phyloP scores from a whole-genome alignment of 768 basidiomycete species.

The Termitomyces sp. region DNA sequence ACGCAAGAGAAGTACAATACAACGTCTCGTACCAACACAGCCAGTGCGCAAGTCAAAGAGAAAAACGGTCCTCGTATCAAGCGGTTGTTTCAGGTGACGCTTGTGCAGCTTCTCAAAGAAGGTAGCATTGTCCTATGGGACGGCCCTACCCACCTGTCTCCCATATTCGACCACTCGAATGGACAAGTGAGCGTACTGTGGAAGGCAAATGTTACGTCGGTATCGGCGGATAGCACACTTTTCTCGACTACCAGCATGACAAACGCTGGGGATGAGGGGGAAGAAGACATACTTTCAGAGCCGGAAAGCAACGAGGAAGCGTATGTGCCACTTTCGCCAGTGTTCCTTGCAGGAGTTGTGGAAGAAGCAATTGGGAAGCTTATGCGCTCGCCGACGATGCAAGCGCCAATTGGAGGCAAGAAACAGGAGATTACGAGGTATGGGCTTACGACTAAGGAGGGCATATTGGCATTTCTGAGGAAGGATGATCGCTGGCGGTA shows the following conservation, averaged over 20 bases:
- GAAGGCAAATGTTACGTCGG: conserved; percentile 33
- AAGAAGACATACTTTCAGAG: conserved; percentile 52
- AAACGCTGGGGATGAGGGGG: conserved; percentile 28
- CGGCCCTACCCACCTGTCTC: conserved; percentile 43
- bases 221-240: conserved; percentile 26
- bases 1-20: conserved; percentile 2
- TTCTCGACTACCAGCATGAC: conserved; percentile 19
- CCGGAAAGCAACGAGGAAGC: conserved; percentile 57
- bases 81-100: conserved; percentile 61
- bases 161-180: conserved; percentile 7
- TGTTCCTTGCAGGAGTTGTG: conserved; percentile 43
- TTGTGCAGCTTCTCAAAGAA: conserved; percentile 60
- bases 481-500: conserved; percentile 62
- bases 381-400: conserved; percentile 7
- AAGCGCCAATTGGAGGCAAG: neutral
- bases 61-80: conserved; percentile 47
- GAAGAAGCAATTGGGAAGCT: conserved; percentile 38
- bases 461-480: conserved; percentile 41
- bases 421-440: conserved; percentile 8
- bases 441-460: conserved; percentile 33
- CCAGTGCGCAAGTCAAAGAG: conserved; percentile 14
- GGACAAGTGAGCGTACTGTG: conserved; percentile 38
- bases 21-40: neutral
- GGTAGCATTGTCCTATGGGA: conserved; percentile 76
- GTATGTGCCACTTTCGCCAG: conserved; percentile 57